Evolutionary conservation across 2,329 filamentous ascomycete genomes (phyloP), one percentile per base, ranked within the genome.

Genomic region (Anisogramma anomala): DNA sequence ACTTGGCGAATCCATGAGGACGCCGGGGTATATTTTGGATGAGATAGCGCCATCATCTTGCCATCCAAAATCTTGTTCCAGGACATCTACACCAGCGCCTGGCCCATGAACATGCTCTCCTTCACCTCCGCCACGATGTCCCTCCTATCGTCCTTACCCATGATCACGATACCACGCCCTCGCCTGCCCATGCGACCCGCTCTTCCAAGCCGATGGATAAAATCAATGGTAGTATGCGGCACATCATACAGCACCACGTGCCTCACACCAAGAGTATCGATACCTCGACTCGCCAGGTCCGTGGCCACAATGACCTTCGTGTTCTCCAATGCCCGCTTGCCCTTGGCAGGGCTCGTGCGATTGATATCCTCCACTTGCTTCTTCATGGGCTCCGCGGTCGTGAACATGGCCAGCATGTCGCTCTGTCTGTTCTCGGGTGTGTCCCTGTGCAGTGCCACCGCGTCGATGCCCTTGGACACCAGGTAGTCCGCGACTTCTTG

Each of bases 181-280:
- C 91, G 74, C 47, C 87, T 75, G 3, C 87, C 87, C 86, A 96
- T 96, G 25, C 91, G 76, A 0, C 91, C 91, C 1, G 91, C 86
- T 43, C 91, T 75, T 13, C 91, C 91, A 4, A 96, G 75, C 13
- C 93, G 82, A 61, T 98, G 93, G 55, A 98, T 95, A 55, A 98
- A 98, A 61, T 98, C 93, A 46, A 98, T 93, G 0, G 87, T 94
- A 0, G 85, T 94, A 57, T 96, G 89, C 4, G 91, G 91, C n/a
- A 98, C 89, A 58, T 98, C 87, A 60, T 94, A 96, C 19, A 98
- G 65, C 41, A 98, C 81, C 39, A 98, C 91, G 51, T 94, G 85
- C 43, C 84, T 75, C 14, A 96, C 89, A 14, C 85, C 82, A 22
- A 95, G 64, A 0, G 91, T 98, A 60, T 98, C 91, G 53, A 98